phyloP scores from a whole-genome alignment of 305 asterid species.

The Solanum aculeatissimum region DNA sequence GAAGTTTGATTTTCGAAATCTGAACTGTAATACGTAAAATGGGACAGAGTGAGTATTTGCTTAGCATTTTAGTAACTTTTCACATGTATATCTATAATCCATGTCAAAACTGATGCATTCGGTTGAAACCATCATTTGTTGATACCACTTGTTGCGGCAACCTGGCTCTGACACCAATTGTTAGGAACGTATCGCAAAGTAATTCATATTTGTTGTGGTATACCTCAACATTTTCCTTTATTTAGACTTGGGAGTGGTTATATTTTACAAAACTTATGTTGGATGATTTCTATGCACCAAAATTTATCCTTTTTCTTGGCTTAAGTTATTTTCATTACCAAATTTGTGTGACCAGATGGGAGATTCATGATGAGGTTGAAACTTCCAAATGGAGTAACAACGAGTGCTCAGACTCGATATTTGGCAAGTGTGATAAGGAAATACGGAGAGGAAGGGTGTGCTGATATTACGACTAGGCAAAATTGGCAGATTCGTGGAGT shows the following conservation, averaged over 20 bases:
- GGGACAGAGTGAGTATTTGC: neutral
- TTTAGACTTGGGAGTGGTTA: neutral
- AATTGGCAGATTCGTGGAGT: constrained; percentile 98
- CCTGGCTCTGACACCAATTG: too few species aligned
- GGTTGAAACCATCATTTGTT: neutral
- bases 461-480: constrained; percentile 86
- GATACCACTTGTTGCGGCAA: too few species aligned
- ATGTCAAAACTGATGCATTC: neutral
- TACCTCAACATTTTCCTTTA: neutral
- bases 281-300: neutral
- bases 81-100: neutral
- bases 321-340: neutral
- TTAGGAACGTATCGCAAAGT: too few species aligned
- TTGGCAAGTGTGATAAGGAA: constrained; percentile 71
- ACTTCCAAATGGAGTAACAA: constrained; percentile 93
- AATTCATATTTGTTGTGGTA: neutral
- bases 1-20: neutral
- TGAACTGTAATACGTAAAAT: neutral
- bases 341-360: constrained; percentile 40
- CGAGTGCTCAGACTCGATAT: constrained; percentile 75
- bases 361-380: constrained; percentile 95
- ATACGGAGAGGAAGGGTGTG: constrained; percentile 82
- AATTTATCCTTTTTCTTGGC: neutral
- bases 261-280: neutral
- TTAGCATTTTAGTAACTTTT: neutral